Conservation (phyloP, 257 asterid genomes). For the Voacanga thouarsii region DNA sequence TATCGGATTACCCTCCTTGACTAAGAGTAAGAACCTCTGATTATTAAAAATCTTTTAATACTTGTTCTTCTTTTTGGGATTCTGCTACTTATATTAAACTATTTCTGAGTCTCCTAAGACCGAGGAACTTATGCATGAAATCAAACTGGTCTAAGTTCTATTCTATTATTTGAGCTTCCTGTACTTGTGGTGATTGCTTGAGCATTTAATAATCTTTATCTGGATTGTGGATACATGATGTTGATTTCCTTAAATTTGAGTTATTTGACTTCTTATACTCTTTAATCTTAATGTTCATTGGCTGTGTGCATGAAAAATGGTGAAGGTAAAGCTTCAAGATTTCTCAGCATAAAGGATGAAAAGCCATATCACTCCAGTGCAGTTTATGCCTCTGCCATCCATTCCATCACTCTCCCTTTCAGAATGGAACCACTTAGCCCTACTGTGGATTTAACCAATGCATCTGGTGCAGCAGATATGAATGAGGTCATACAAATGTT, state of each 20-base stretch:
- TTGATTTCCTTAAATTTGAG: conserved; percentile 5
- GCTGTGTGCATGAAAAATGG: conserved; percentile 1
- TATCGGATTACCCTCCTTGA: conserved; percentile 71
- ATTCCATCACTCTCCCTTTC: conserved; percentile 84
- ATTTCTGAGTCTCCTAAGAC: not conserved
- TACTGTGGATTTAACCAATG: conserved; percentile 40
- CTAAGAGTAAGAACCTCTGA: conserved; percentile 51
- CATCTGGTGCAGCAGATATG: conserved; percentile 65
- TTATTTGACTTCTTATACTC: not conserved
- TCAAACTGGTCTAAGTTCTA: not conserved
- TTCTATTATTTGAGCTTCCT: not conserved
- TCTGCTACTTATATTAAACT: not conserved
- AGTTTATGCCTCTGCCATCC: conserved; percentile 86
- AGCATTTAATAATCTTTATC: not conserved
- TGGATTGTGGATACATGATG: not conserved
- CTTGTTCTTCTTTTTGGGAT: not conserved
- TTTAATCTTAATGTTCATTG: conserved; percentile 11
- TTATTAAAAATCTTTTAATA: not conserved
- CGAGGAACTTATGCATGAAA: not conserved
- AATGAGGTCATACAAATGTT: conserved; percentile 61
- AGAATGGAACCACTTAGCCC: conserved; percentile 76
- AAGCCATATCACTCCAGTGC: conserved; percentile 85
- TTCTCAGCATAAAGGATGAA: conserved; percentile 55
- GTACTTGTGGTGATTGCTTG: not conserved
- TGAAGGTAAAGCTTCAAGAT: conserved; percentile 64